These are phyloP conservation scores for Colletotrichum sp. DNA, from an alignment of 2,329 filamentous ascomycete genomes.

Conservation along the genomic window DNA sequence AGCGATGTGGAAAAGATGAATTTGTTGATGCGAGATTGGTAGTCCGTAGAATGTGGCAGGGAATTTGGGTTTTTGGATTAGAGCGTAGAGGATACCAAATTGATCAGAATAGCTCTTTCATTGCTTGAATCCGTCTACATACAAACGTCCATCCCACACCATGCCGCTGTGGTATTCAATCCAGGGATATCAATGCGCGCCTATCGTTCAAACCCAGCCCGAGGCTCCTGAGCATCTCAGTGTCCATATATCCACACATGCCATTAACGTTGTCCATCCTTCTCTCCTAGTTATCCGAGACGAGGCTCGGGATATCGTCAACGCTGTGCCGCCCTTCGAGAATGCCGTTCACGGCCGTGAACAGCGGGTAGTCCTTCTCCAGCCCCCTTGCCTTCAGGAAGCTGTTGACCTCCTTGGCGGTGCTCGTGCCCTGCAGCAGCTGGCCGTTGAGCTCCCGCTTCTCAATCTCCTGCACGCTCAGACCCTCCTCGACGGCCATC, in stretches of 20 bases:
- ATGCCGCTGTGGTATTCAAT: constrained; percentile 11
- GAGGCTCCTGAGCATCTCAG: no score
- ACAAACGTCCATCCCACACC: constrained; percentile 8
- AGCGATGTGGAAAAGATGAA: no score
- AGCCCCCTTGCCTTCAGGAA: constrained; percentile 82
- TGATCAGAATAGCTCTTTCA: not conserved
- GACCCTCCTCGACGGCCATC: constrained; percentile 79
- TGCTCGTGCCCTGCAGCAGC: constrained; percentile 93
- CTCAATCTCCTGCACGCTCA: constrained; percentile 88
- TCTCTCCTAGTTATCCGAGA: constrained; percentile 39
- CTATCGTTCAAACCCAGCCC: not conserved
- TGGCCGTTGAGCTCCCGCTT: constrained; percentile 91
- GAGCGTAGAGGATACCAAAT: not conserved
- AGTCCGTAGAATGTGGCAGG: not conserved
- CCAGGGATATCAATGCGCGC: constrained; percentile 16
- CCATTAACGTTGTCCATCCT: not conserved
- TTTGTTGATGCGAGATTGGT: not conserved
- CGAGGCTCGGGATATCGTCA: constrained; percentile 79
- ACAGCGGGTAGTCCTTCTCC: constrained; percentile 87
- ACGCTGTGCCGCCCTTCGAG: constrained; percentile 78
- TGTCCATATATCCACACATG: not conserved
- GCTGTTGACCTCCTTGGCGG: constrained; percentile 87
- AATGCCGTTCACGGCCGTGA: constrained; percentile 86
- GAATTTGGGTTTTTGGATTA: not conserved
- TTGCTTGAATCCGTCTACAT: constrained; percentile 2